Conservation (phyloP, 2,329 filamentous ascomycete species). For the Endothia cerciana region DNA sequence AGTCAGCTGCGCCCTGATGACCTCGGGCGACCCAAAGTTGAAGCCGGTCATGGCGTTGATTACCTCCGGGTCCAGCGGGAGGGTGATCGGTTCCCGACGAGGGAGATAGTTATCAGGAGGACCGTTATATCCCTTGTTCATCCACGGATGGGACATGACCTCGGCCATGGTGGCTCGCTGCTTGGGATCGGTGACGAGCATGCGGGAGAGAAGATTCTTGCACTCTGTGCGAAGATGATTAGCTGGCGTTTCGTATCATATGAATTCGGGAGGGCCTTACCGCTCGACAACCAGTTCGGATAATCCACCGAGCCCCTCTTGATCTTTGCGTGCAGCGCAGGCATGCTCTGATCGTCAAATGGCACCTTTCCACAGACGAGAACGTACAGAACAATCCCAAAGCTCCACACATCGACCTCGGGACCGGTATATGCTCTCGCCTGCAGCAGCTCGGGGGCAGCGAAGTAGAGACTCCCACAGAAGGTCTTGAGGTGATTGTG, state of each 20-base stretch:
- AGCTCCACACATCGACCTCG: conserved; percentile 98
- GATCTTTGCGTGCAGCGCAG: conserved; percentile 96
- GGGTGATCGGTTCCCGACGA: conserved; percentile 77
- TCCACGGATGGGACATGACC: conserved; percentile 95
- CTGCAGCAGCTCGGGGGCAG: conserved; percentile 90
- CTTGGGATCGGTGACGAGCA: conserved; percentile 93
- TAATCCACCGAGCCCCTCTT: conserved; percentile 97
- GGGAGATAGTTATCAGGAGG: conserved; percentile 91
- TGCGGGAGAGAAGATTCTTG: conserved; percentile 86
- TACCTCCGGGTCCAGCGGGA: conserved; percentile 82
- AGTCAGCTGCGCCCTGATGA: conserved; percentile 79
- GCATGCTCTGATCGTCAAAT: conserved; percentile 99
- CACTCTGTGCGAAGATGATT: conserved; percentile 66
- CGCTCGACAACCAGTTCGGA: conserved; percentile 86
- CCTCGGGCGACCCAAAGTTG: conserved; percentile 88
- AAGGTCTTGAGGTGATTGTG: conserved; percentile 89
- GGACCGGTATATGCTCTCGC: conserved; percentile 93
- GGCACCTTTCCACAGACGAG: conserved; percentile 97
- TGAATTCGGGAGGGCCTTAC: conserved; percentile 55
- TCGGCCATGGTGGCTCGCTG: conserved; percentile 85
- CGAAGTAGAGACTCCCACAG: conserved; percentile 96
- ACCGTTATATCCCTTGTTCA: conserved; percentile 85
- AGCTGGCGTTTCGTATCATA: not conserved
- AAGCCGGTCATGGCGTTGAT: conserved; percentile 96
- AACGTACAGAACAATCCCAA: conserved; percentile 96